Evolutionary conservation across 441 rosid genomes (phyloP), one percentile per base, ranked within the genome.

Genomic region (Gossypium davidsonii): DNA sequence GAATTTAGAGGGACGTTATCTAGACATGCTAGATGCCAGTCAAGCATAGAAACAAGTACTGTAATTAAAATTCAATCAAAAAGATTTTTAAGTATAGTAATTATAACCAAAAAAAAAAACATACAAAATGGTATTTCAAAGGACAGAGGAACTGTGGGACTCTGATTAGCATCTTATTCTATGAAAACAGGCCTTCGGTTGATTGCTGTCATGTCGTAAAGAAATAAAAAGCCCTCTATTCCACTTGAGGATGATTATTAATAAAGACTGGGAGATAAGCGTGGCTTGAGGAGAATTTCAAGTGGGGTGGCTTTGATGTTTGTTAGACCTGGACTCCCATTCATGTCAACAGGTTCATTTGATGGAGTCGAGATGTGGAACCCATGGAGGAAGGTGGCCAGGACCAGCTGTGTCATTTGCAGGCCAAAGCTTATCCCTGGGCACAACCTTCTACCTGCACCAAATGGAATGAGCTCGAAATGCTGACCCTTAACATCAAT

Each of bases 391-490:
- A 79, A 65, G 49, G 73, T 67, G 20, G 72, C 83, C 25, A 82
- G 72, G 6, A 61, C 53, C 31, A 79, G 64, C 9, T 74, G 76
- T n/a, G 31, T 42, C 71, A 83, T 56, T 76, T 67, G 74, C 3
- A 78, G 15, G 2, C 44, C 81, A 2, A 80, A 67, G 21, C 52
- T 15, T 1, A 48, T 56, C n/a, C 80, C 79, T 0, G 84, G 82
- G 53, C 84, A 83, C 39, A 63, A 57, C 63, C 86, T 74, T 25
- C 84, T 71, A 1, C 86, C 86, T 0, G 70, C 67, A 8, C 83
- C 82, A 3, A 83, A 80, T 1, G 82, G 84, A 20, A 80, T 76
- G 2, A 78, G 65, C 59, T 83, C 79, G 10, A 78, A 78, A 68
- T 76, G 63, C 14, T 73, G 75, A 10, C 82, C 80, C 49, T 26